Conservation (phyloP, 257 asterid species). For the Thymus quinquecostatus region DNA sequence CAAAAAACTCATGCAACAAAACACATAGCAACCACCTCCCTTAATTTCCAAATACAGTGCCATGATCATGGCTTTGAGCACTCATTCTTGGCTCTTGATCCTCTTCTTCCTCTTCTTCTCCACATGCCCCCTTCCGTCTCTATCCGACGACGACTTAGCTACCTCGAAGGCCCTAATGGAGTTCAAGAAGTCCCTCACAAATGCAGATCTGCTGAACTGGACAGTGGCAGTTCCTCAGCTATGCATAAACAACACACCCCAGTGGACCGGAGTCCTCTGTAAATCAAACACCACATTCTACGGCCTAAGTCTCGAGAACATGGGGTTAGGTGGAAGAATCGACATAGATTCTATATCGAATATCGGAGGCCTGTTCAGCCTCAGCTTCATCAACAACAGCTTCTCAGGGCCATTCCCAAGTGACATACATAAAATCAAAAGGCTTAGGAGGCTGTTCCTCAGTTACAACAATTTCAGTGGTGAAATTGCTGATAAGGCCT, state of each 20-base stretch:
- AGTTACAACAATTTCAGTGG: slow-evolving; percentile 62
- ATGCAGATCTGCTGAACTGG: slow-evolving; percentile 53
- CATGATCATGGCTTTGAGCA: slow-evolving; percentile 11
- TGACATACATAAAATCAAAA: slow-evolving; percentile 39
- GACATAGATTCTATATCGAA: slow-evolving; percentile 39
- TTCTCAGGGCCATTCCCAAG: slow-evolving; percentile 56
- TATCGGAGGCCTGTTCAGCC: slow-evolving; percentile 32
- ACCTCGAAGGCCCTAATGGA: slow-evolving; percentile 38
- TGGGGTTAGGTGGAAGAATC: slow-evolving; percentile 50
- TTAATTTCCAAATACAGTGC: neutral
- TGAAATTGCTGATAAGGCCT: slow-evolving; percentile 47
- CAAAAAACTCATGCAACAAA: slow-evolving; percentile 18
- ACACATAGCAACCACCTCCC: neutral
- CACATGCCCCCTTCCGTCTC: neutral
- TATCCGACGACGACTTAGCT: slow-evolving; percentile 29
- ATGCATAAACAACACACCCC: slow-evolving; percentile 43
- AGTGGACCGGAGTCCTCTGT: slow-evolving; percentile 56
- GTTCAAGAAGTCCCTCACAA: slow-evolving; percentile 53
- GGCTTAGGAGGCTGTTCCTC: slow-evolving; percentile 54
- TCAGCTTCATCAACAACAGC: slow-evolving; percentile 58
- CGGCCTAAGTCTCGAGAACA: slow-evolving; percentile 50
- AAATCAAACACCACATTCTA: slow-evolving; percentile 26
- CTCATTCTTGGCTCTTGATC: slow-evolving; percentile 24
- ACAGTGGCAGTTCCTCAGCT: neutral
- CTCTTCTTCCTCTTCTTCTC: slow-evolving; percentile 19